phyloP scores from a whole-genome alignment of 805 yeast genomes.

The Kluyveromyces lactis region DNA sequence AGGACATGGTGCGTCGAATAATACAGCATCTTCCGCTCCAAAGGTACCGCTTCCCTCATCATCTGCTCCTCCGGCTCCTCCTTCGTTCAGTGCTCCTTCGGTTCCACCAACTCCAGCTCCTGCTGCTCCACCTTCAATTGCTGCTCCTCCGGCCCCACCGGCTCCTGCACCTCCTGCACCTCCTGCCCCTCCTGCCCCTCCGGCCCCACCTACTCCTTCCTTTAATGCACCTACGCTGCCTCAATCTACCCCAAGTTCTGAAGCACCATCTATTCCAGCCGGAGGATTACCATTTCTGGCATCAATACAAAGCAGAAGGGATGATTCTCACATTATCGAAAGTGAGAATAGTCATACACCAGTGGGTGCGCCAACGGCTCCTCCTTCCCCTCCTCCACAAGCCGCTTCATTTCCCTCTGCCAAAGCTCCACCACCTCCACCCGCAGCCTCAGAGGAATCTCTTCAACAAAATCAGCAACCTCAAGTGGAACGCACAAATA shows the following conservation, averaged over 20 bases:
- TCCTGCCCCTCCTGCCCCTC: constrained; percentile 26
- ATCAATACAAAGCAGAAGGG: constrained; percentile 47
- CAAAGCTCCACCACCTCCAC: constrained; percentile 8
- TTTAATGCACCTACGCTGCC: no score
- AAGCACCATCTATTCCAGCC: constrained; percentile 22
- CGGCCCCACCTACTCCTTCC: constrained; percentile 28
- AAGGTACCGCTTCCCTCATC: constrained; percentile 9
- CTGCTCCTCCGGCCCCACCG: constrained; percentile 23
- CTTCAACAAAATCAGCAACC: constrained; percentile 10
- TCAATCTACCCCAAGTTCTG: constrained; percentile 17
- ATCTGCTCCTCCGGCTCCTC: constrained; percentile 21
- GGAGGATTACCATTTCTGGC: constrained; percentile 45
- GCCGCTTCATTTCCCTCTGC: constrained; percentile 16
- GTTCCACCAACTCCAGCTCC: constrained; percentile 21
- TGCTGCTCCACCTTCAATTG: constrained; percentile 19
- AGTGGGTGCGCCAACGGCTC: constrained; percentile 22
- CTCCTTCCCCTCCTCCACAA: constrained; percentile 15
- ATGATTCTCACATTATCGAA: constrained; percentile 43
- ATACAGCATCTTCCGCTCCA: background rate
- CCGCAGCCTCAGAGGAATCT: constrained; percentile 6
- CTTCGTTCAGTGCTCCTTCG: constrained; percentile 18
- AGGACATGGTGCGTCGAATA: constrained; percentile 14
- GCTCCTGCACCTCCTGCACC: constrained; percentile 21
- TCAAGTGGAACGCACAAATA: constrained; percentile 3
- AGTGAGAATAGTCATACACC: constrained; percentile 1